These are phyloP conservation scores for Aschersonia sp. DNA, from an alignment of 2,329 filamentous ascomycete genomes.

Conservation along the genomic window DNA sequence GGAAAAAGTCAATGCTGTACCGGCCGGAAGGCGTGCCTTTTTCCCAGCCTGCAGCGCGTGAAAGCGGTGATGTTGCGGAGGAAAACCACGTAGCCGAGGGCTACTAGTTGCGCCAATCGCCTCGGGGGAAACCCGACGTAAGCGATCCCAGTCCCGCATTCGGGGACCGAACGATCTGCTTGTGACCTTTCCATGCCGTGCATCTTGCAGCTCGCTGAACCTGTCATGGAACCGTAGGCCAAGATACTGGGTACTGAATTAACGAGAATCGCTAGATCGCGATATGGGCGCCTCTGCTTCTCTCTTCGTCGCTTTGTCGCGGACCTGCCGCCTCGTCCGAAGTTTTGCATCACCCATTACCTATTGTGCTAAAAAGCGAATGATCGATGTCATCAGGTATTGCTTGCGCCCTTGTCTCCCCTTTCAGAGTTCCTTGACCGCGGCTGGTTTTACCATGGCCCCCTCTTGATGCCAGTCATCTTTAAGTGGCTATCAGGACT, in stretches of 20 bases:
- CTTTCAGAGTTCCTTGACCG: too few species aligned
- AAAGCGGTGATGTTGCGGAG: background rate
- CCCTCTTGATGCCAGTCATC: too few species aligned
- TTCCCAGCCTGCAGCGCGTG: background rate
- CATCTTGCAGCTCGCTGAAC: background rate
- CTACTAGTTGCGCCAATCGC: background rate
- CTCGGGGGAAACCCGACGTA: background rate
- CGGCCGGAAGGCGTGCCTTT: background rate
- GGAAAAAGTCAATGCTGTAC: background rate
- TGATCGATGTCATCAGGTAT: too few species aligned
- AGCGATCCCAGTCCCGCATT: background rate
- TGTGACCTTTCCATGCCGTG: background rate
- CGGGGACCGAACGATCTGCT: background rate
- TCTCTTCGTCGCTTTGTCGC: background rate
- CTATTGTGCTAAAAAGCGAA: too few species aligned
- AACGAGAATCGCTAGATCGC: background rate
- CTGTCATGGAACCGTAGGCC: background rate
- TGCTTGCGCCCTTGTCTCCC: too few species aligned
- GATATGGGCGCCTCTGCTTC: background rate
- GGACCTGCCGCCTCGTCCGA: background rate
- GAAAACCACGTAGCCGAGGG: background rate
- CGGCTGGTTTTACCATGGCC: too few species aligned
- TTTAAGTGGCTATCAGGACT: too few species aligned
- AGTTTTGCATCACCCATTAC: background rate
- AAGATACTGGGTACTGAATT: background rate